Base-by-base conservation (phyloP, 768 basidiomycete species). In the Amanita rimosa region DNA sequence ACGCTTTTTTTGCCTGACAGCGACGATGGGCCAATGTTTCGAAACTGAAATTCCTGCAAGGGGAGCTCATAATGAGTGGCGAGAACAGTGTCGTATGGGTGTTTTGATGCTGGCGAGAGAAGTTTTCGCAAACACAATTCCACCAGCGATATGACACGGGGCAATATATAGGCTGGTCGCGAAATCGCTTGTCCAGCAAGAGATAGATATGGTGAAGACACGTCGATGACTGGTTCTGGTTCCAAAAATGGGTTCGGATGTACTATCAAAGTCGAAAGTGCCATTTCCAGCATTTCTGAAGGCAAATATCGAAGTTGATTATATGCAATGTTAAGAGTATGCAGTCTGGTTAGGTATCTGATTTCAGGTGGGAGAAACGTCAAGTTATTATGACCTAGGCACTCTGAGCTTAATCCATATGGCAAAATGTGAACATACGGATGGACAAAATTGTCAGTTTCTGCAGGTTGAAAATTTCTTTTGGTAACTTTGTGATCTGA, bases 281-380 rank as follows among this genome's bases (percentile, higher is more conserved):
- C 67, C 74, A 85, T 78, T 26, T 63, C 58, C n/a, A 72, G 60
- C 58, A 87, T 72, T 57, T 87, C 83, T 6, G 79, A 72, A 11
- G 85, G 85, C 0, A 88, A 61, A 59, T 74, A 83, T 48, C 59
- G 55, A 2, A 87, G 62, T 27, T 63, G 60, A 59, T 88, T 88
- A 46, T 71, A 68, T 0, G 80, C 68, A 3, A 88, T 55, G 51
- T 85, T 82, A 6, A 88, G 68, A 38, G 79, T 74, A 43, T 67
- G 67, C 2, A 88, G 70, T 43, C 73, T 72, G 7, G 57, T 64
- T 14, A 87, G 66, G 5, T 64, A 65, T 16, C 62, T 66, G 31
- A 88, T 80, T 44, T 83, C 82, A 0, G 85, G 76, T 1, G 85
- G 84, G 16, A 88, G 60, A 35, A 63, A 66, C 1, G 63, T 69